Conservation (phyloP, 345 rosid genomes). For the Adansonia digitata region DNA sequence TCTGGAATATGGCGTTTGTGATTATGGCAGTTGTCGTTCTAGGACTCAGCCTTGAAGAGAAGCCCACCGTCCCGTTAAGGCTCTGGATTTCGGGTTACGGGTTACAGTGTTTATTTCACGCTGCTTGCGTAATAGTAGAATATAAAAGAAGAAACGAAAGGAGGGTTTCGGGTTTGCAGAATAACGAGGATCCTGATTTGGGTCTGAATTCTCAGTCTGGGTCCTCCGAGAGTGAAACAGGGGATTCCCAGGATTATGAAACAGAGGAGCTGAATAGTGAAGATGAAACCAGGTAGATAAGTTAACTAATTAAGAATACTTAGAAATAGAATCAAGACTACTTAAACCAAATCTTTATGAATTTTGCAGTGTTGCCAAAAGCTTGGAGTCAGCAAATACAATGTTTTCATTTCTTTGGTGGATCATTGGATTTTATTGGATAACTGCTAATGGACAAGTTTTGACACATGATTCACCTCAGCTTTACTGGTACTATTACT, state of each 20-base stretch:
- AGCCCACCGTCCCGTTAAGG: slow-evolving; percentile 61
- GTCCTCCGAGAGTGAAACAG: slow-evolving; percentile 32
- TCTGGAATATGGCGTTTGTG: slow-evolving; percentile 67
- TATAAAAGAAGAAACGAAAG: slow-evolving; percentile 41
- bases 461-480: slow-evolving; percentile 49
- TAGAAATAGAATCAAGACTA: not conserved
- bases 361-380: slow-evolving; percentile 40
- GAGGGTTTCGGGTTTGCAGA: slow-evolving; percentile 14
- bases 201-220: slow-evolving; percentile 25
- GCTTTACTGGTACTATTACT: slow-evolving; percentile 66
- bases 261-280: slow-evolving; percentile 27
- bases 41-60: slow-evolving; percentile 47
- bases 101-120: slow-evolving; percentile 63
- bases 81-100: slow-evolving; percentile 65
- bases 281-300: slow-evolving; percentile 46
- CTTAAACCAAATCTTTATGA: not conserved
- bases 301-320: not conserved
- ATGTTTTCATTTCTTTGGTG: slow-evolving; percentile 88
- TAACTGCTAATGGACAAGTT: slow-evolving; percentile 45
- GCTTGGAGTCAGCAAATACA: slow-evolving; percentile 68
- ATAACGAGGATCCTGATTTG: slow-evolving; percentile 16
- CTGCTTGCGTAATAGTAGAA: slow-evolving; percentile 55
- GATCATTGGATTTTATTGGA: slow-evolving; percentile 87
- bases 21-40: slow-evolving; percentile 40
- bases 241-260: slow-evolving; percentile 27